These are phyloP conservation scores for Ophiostoma sp. DNA, from an alignment of 2,329 filamentous ascomycete genomes.

Conservation along the genomic window DNA sequence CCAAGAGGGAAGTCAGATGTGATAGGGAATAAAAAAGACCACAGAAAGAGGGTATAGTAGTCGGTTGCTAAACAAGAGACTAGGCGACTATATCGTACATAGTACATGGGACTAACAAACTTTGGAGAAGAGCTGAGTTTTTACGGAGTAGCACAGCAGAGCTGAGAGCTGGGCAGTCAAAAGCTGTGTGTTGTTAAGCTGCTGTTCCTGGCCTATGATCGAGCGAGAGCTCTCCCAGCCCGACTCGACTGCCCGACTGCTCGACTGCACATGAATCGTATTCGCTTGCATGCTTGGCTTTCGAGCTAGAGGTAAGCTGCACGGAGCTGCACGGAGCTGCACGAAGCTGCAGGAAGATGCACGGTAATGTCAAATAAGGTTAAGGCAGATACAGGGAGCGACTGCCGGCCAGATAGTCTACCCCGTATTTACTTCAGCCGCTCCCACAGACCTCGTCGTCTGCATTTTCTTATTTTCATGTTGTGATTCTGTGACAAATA, in stretches of 20 bases:
- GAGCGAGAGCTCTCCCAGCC: background rate
- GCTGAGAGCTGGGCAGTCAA: background rate
- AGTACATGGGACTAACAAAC: background rate
- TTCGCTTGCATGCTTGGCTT: background rate
- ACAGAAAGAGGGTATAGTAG: background rate
- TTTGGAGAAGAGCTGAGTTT: background rate
- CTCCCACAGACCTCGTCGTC: background rate
- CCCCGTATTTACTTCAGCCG: constrained; percentile 5
- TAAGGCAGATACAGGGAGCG: background rate
- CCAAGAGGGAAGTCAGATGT: background rate
- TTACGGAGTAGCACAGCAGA: background rate
- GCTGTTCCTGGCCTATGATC: background rate
- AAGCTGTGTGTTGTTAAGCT: background rate
- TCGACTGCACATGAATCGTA: constrained; percentile 4
- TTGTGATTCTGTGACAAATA: background rate
- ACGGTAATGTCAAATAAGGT: constrained; percentile 10
- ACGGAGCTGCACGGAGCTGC: background rate
- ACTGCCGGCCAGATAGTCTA: background rate
- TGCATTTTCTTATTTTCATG: background rate
- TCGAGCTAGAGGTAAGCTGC: background rate
- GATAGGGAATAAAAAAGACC: background rate
- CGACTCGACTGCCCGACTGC: background rate
- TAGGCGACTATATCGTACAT: background rate
- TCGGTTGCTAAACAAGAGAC: background rate
- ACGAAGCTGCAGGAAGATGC: background rate